Conservation (phyloP, 108 stramenopile species). For the Pseudonitzschia multiseries region DNA sequence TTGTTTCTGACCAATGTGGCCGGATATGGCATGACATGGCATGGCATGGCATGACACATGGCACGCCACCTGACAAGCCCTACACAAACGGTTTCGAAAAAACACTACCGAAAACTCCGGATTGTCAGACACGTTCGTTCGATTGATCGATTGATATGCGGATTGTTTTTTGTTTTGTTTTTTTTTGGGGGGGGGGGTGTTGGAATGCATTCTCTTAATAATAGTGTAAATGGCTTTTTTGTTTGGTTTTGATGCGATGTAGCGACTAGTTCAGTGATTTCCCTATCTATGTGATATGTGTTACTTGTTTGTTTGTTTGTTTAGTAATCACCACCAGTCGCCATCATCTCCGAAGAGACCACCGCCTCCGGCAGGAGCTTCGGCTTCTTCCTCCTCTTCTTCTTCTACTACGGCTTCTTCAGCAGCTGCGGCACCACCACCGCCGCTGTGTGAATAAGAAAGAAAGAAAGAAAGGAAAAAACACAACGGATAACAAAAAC, state of each 20-base stretch:
- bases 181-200: too few relatives aligned
- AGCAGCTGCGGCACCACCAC: conserved; percentile 51
- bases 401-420: conserved; percentile 50
- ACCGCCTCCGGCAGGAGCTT: conserved; percentile 51
- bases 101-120: too few relatives aligned
- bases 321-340: conserved; percentile 52
- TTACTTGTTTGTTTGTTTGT: too few relatives aligned
- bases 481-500: background rate
- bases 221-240: background rate
- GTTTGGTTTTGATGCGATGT: background rate
- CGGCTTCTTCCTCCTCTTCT: conserved; percentile 64
- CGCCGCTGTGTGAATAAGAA: conserved; percentile 19
- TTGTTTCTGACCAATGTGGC: too few relatives aligned
- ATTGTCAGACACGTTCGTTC: too few relatives aligned
- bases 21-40: too few relatives aligned
- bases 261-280: background rate
- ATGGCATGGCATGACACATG: too few relatives aligned
- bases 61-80: too few relatives aligned
- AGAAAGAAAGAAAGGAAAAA: background rate
- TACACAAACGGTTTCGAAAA: too few relatives aligned
- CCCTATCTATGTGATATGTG: conserved; percentile 5
- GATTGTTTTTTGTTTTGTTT: too few relatives aligned
- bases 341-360: conserved; percentile 64
- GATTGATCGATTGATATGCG: background rate
- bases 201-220: background rate